These are phyloP conservation scores for Pseudozyma tsukubaensis DNA, from an alignment of 1,284 basidiomycete genomes.

Conservation along the genomic window DNA sequence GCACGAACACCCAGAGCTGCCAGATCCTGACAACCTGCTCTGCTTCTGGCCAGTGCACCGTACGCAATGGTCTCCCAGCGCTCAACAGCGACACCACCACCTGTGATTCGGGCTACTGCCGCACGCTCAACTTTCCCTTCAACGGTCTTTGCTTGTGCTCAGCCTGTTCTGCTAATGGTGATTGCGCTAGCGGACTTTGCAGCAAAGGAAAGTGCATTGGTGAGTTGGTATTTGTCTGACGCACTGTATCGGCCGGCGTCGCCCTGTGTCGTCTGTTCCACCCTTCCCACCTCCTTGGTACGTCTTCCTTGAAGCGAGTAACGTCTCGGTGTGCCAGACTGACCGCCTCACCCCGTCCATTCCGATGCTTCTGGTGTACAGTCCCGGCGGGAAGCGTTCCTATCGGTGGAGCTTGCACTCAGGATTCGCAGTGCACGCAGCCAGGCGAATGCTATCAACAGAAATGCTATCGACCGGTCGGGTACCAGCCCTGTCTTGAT, in stretches of 20 bases:
- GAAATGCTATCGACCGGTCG: neutral
- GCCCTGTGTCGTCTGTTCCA: too few relatives aligned
- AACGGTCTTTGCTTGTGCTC: neutral
- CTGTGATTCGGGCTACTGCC: neutral
- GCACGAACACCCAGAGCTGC: neutral
- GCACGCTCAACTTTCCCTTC: neutral
- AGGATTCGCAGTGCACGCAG: neutral
- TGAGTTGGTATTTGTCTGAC: neutral
- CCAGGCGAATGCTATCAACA: neutral
- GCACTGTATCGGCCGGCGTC: neutral
- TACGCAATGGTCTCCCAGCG: neutral
- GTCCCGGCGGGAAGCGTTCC: too few relatives aligned
- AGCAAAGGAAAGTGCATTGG: neutral
- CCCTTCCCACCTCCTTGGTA: too few relatives aligned
- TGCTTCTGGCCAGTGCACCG: neutral
- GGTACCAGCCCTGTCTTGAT: neutral
- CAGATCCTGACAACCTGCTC: slow-evolving; percentile 1
- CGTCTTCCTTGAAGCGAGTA: too few relatives aligned
- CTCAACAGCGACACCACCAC: neutral
- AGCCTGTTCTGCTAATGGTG: neutral
- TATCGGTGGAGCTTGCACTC: neutral
- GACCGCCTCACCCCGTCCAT: neutral
- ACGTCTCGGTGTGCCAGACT: neutral
- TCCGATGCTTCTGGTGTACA: neutral
- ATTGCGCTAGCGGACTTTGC: neutral